These are phyloP conservation scores for Pseudotsuga menziesii DNA, from an alignment of 75 land plant genomes.

Conservation along the genomic window DNA sequence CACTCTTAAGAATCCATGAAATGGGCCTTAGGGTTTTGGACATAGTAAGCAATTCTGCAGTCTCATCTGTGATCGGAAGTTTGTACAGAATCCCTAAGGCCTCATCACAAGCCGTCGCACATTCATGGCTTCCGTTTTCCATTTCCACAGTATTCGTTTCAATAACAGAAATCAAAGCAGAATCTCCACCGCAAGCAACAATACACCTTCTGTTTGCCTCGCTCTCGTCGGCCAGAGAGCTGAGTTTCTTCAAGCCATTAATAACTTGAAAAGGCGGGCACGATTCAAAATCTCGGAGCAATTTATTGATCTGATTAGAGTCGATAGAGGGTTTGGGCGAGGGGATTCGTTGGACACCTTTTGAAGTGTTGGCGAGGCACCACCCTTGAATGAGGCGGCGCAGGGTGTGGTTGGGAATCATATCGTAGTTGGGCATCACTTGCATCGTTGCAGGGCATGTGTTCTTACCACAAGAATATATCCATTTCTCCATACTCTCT, in stretches of 20 bases:
- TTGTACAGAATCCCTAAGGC: too few relatives aligned
- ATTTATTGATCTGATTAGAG: slow-evolving; percentile 18
- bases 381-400: slow-evolving; percentile 57
- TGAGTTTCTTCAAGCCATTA: slow-evolving; percentile 28
- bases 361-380: slow-evolving; percentile 26
- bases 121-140: neutral
- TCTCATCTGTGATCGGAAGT: too few relatives aligned
- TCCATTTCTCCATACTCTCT: slow-evolving; percentile 54
- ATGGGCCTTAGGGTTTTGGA: slow-evolving; percentile 7
- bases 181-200: slow-evolving; percentile 17
- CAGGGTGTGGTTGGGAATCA: slow-evolving; percentile 73
- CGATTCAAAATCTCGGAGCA: slow-evolving; percentile 24
- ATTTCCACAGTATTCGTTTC: neutral
- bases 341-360: slow-evolving; percentile 44
- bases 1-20: slow-evolving; percentile 20
- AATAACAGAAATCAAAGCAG: slow-evolving; percentile 2
- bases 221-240: neutral
- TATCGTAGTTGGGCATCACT: slow-evolving; percentile 16
- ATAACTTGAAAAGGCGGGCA: neutral
- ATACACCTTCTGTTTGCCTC: slow-evolving; percentile 39
- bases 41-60: neutral
- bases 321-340: slow-evolving; percentile 48
- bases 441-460: slow-evolving; percentile 52
- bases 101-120: neutral
- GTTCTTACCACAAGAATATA: slow-evolving; percentile 14